phyloP scores from a whole-genome alignment of 257 asterid genomes.

The Fraxinus americana region DNA sequence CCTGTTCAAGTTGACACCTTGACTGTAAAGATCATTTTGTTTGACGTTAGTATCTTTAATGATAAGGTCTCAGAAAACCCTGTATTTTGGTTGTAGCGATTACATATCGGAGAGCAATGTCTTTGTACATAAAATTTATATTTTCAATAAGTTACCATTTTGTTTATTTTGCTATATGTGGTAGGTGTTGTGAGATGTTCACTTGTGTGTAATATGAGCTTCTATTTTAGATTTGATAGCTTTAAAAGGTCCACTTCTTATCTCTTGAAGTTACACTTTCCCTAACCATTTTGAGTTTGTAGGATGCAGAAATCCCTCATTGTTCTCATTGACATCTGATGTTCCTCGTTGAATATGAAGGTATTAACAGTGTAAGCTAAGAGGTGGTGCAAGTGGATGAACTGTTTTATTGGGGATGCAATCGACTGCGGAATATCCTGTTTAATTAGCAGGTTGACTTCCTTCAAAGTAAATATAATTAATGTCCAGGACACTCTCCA shows the following conservation, averaged over 20 bases:
- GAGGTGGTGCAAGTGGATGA: conserved; percentile 16
- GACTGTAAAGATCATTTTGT: conserved; percentile 82
- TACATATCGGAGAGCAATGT: conserved; percentile 57
- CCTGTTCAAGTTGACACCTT: conserved; percentile 49
- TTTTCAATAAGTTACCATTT: conserved; percentile 55
- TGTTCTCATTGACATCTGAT: conserved; percentile 8
- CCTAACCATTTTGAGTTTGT: conserved; percentile 21
- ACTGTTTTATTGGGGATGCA: background rate
- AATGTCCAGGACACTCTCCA: background rate
- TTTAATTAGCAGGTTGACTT: background rate
- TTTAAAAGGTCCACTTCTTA: background rate
- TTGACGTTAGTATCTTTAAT: conserved; percentile 51
- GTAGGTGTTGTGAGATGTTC: conserved; percentile 15
- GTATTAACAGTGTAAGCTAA: conserved; percentile 27
- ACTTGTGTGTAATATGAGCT: conserved; percentile 7
- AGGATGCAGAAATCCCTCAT: conserved; percentile 28
- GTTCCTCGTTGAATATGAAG: conserved; percentile 28
- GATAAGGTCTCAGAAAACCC: conserved; percentile 42
- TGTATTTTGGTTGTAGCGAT: conserved; percentile 63
- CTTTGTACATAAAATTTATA: conserved; percentile 72
- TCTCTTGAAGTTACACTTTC: conserved; percentile 10
- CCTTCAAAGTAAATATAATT: background rate
- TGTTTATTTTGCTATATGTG: conserved; percentile 23
- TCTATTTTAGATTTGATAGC: conserved; percentile 7
- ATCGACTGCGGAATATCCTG: conserved; percentile 3